These are phyloP conservation scores for Backusella australiensis DNA, from an alignment of 192 early-diverging fungal species.

Conservation along the genomic window DNA sequence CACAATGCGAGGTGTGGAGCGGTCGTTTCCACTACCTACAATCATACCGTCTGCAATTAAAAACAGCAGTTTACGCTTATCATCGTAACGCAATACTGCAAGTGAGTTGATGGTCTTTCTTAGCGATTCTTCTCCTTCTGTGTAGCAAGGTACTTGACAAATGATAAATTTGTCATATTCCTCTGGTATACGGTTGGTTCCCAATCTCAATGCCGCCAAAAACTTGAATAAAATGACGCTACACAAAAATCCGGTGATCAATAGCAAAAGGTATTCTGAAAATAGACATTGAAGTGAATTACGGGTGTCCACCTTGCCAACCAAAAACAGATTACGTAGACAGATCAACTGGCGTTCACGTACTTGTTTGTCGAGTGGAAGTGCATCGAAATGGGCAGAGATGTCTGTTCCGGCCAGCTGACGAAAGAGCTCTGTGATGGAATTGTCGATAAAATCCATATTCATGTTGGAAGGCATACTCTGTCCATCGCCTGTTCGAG, in stretches of 20 bases:
- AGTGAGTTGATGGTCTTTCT: conserved; percentile 73
- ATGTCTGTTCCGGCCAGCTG: conserved; percentile 64
- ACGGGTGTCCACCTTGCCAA: conserved; percentile 86
- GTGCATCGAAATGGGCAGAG: conserved; percentile 55
- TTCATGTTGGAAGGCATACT: conserved; percentile 41
- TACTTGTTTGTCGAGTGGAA: conserved; percentile 45
- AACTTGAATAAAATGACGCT: conserved; percentile 92
- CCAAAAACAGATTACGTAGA: conserved; percentile 80
- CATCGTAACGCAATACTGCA: conserved; percentile 71
- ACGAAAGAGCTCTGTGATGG: conserved; percentile 61
- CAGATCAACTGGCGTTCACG: conserved; percentile 64
- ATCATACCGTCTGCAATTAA: conserved; percentile 82
- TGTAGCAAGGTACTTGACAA: conserved; percentile 81
- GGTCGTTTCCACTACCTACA: conserved; percentile 79
- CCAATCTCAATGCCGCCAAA: conserved; percentile 90
- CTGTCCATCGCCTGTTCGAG: conserved; percentile 43
- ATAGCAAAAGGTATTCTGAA: conserved; percentile 82
- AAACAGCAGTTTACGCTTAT: conserved; percentile 78
- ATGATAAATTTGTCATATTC: conserved; percentile 76
- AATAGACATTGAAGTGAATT: conserved; percentile 76
- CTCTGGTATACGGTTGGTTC: conserved; percentile 37
- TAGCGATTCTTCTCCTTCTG: conserved; percentile 77
- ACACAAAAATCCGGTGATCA: conserved; percentile 79
- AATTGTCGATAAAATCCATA: conserved; percentile 57
- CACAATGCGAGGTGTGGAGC: conserved; percentile 79